phyloP scores from a whole-genome alignment of 352 stramenopile genomes.

The Pilasporangium apinafurcum region DNA sequence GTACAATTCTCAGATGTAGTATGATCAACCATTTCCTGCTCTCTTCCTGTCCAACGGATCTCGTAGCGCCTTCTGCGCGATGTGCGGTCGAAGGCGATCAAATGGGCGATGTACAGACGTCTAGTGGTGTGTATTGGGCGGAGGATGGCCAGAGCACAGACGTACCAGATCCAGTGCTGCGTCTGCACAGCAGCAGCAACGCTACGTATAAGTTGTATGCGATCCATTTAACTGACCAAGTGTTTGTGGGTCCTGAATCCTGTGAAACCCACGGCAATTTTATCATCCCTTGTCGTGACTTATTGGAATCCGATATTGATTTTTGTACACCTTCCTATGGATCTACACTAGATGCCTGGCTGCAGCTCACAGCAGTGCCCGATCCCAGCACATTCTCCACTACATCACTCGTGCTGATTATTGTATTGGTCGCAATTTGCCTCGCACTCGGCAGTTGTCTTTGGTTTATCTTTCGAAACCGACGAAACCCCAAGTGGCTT shows the following conservation, averaged over 20 bases:
- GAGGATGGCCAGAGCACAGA: conserved; percentile 46
- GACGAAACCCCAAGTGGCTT: conserved; percentile 19
- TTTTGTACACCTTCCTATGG: conserved; percentile 27
- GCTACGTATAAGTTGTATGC: conserved; percentile 33
- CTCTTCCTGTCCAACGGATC: conserved; percentile 17
- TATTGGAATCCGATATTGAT: conserved; percentile 34
- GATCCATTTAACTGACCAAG: conserved; percentile 37
- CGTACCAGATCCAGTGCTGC: conserved; percentile 43
- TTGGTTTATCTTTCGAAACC: conserved; percentile 48
- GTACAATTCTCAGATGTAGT: conserved; percentile 23
- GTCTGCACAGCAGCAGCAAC: conserved; percentile 27
- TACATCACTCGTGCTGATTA: conserved; percentile 37
- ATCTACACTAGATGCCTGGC: conserved; percentile 52
- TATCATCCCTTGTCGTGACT: conserved; percentile 59
- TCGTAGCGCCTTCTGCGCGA: conserved; percentile 23
- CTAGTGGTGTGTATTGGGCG: conserved; percentile 45
- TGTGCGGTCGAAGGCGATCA: conserved; percentile 36
- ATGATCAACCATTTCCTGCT: conserved; percentile 47
- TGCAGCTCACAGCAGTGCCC: conserved; percentile 27
- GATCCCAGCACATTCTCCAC: conserved; percentile 41
- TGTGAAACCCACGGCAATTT: conserved; percentile 47
- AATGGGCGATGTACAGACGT: conserved; percentile 14
- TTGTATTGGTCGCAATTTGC: conserved; percentile 27
- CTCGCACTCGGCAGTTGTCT: conserved; percentile 22
- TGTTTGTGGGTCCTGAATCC: conserved; percentile 37